Conservation (phyloP, 2,329 filamentous ascomycete species). For the Hymenoscyphus fructigenus region DNA sequence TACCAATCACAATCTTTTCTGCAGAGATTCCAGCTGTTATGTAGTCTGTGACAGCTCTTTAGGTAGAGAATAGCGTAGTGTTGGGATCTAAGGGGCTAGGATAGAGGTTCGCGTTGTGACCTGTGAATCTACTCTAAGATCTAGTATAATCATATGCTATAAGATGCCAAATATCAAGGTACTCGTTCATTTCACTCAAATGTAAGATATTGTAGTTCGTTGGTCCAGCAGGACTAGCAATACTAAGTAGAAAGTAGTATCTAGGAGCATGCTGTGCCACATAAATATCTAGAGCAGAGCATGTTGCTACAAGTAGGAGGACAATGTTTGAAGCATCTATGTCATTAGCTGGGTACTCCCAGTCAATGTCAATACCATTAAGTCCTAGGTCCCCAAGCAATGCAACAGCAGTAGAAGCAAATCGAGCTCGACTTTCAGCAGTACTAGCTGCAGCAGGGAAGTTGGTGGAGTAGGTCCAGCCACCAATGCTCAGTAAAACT, state of each 20-base stretch:
- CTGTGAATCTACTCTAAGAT: constrained; percentile 61
- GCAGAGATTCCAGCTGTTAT: constrained; percentile 59
- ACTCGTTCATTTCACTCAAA: constrained; percentile 45
- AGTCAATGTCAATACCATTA: constrained; percentile 50
- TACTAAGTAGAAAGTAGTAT: constrained; percentile 54
- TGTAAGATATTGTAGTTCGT: constrained; percentile 48
- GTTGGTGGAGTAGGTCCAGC: constrained; percentile 80
- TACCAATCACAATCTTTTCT: constrained; percentile 70
- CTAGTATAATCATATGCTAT: constrained; percentile 75
- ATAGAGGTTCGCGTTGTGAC: constrained; percentile 73
- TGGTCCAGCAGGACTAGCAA: constrained; percentile 51
- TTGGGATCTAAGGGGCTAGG: constrained; percentile 50
- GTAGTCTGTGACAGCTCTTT: constrained; percentile 66
- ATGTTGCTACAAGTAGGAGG: constrained; percentile 32
- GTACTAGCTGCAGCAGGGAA: constrained; percentile 69
- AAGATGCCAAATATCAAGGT: constrained; percentile 57
- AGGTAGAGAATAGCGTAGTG: constrained; percentile 68
- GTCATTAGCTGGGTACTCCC: constrained; percentile 26
- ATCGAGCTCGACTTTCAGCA: constrained; percentile 57
- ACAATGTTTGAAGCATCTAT: constrained; percentile 34
- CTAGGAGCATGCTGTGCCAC: constrained; percentile 43
- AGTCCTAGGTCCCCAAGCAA: constrained; percentile 73
- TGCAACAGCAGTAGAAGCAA: constrained; percentile 67
- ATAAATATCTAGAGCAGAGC: constrained; percentile 49
- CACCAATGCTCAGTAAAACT: constrained; percentile 76